These are phyloP conservation scores for Carallia pectinifolia DNA, from an alignment of 345 rosid species.

Conservation along the genomic window DNA sequence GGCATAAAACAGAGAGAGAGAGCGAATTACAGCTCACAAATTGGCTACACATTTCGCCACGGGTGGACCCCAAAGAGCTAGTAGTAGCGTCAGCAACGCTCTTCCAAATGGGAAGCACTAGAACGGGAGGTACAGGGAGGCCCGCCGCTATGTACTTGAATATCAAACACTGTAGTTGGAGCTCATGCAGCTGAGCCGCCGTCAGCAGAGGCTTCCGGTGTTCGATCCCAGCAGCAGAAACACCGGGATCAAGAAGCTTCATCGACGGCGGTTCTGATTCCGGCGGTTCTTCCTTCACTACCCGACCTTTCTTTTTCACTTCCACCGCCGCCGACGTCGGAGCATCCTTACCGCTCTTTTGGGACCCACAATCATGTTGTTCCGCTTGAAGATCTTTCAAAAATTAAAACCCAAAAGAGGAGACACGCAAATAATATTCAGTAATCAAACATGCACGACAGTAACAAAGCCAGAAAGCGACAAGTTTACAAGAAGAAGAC, in stretches of 20 bases:
- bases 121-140: conserved; percentile 47
- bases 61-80: too few species aligned
- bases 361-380: conserved; percentile 10
- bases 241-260: not conserved
- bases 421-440: too few species aligned
- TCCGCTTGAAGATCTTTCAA: not conserved
- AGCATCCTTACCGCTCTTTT: not conserved
- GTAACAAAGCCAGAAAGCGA: too few species aligned
- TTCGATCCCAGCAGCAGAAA: not conserved
- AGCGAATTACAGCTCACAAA: not conserved
- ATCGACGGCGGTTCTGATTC: conserved; percentile 19
- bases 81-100: conserved; percentile 13
- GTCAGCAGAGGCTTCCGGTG: conserved; percentile 34
- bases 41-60: too few species aligned
- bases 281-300: not conserved
- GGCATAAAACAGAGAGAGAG: conserved; percentile 16
- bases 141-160: conserved; percentile 49
- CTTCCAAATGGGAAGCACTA: conserved; percentile 45
- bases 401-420: too few species aligned
- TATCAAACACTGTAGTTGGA: conserved; percentile 46
- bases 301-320: conserved; percentile 13
- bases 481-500: not conserved
- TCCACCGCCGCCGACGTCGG: conserved; percentile 12
- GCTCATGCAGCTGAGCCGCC: conserved; percentile 47
- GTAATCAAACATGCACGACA: too few species aligned